Percentiles rank a stretch among this genome's conserved stretches.
Evolutionary conservation across 106 monocot genomes (phyloP).

Genomic region (Triglochin maritima): DNA sequence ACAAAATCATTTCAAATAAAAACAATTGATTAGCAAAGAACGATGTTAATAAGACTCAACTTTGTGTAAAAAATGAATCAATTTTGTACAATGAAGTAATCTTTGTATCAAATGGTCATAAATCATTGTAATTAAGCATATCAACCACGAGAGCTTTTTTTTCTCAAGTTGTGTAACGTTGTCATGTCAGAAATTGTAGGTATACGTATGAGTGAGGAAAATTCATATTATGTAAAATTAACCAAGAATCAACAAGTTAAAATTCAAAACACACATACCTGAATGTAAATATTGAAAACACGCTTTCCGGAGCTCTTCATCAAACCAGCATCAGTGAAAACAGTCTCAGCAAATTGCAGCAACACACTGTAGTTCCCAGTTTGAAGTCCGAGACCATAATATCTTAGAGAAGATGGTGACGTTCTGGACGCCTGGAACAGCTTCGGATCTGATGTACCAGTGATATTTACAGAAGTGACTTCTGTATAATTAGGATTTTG

Average conservation of each 20-base stretch:
- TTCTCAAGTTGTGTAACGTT: too few relatives aligned
- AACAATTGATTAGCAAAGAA: too few relatives aligned
- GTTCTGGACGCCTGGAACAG: slow-evolving; percentile 67
- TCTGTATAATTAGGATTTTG: slow-evolving; percentile 36
- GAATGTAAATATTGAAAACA: slow-evolving; percentile 76
- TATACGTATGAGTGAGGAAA: too few relatives aligned
- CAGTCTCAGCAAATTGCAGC: slow-evolving; percentile 59
- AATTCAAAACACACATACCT: slow-evolving; percentile 29
- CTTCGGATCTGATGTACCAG: slow-evolving; percentile 59
- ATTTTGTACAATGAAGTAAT: too few relatives aligned
- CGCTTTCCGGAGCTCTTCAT: slow-evolving; percentile 58
- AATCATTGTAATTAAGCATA: not conserved
- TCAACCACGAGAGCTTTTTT: not conserved
- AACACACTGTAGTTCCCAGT: slow-evolving; percentile 72
- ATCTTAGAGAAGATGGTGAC: slow-evolving; percentile 85
- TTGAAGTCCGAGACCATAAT: slow-evolving; percentile 83
- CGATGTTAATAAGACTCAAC: too few relatives aligned
- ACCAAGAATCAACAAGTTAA: not conserved
- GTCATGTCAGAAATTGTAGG: too few relatives aligned
- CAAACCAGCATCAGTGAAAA: slow-evolving; percentile 15
- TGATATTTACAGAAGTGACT: slow-evolving; percentile 26
- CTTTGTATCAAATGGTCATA: too few relatives aligned
- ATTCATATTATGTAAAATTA: too few relatives aligned
- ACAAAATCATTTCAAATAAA: too few relatives aligned
- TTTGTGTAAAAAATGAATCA: too few relatives aligned